Percentiles rank a stretch among this genome's conserved stretches.
Conservation (phyloP, 1,139 yeast genomes). For the Blastobotrys proliferans region DNA sequence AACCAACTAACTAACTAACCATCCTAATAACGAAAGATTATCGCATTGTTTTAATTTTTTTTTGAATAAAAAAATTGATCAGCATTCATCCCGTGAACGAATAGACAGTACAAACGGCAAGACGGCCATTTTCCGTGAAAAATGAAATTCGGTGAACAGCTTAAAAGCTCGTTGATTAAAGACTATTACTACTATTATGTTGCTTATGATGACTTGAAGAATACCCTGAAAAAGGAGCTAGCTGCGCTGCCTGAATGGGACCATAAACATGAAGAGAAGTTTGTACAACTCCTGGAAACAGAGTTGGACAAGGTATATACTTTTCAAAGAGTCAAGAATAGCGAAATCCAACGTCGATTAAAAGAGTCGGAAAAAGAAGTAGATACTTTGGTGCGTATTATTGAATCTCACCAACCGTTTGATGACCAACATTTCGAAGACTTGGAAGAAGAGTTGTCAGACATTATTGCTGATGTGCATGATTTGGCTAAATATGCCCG, state of each 20-base stretch:
- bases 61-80: not conserved
- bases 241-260: slow-evolving; percentile 51
- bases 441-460: slow-evolving; percentile 85
- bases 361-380: slow-evolving; percentile 74
- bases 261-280: slow-evolving; percentile 73
- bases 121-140: not conserved
- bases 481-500: slow-evolving; percentile 91
- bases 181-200: slow-evolving; percentile 89
- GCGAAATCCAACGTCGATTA: slow-evolving; percentile 78
- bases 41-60: not conserved
- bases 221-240: slow-evolving; percentile 66
- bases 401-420: slow-evolving; percentile 33
- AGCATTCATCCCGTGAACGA: not conserved
- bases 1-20: too few species aligned
- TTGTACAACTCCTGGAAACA: slow-evolving; percentile 65
- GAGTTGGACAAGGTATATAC: slow-evolving; percentile 90
- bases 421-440: slow-evolving; percentile 82
- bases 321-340: slow-evolving; percentile 81
- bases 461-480: slow-evolving; percentile 94
- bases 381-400: slow-evolving; percentile 52
- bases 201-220: slow-evolving; percentile 84
- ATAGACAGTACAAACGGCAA: not conserved
- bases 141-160: slow-evolving; percentile 44
- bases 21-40: too few species aligned
- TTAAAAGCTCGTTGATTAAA: slow-evolving; percentile 39